These are phyloP conservation scores for Fragaria ananassa DNA, from an alignment of 306 rosid genomes.

Conservation along the genomic window DNA sequence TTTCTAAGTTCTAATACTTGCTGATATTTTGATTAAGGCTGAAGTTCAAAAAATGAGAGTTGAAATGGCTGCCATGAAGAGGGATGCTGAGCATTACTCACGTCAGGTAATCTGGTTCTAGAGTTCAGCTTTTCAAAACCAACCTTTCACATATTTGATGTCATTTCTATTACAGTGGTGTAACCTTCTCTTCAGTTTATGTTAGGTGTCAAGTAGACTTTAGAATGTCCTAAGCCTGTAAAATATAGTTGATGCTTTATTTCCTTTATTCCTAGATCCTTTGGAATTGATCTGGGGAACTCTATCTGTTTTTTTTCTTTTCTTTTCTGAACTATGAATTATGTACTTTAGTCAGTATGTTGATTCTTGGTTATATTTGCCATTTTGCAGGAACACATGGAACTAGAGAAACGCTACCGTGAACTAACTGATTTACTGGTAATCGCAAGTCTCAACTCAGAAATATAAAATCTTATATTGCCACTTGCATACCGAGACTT, in stretches of 20 bases:
- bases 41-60: constrained; percentile 91
- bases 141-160: neutral
- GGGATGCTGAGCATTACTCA: constrained; percentile 99
- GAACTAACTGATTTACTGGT: constrained; percentile 97
- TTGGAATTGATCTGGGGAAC: neutral
- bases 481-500: neutral
- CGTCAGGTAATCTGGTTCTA: constrained; percentile 70
- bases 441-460: constrained; percentile 29
- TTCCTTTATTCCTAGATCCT: neutral
- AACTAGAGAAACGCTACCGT: constrained; percentile 95
- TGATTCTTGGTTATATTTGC: constrained; percentile 29
- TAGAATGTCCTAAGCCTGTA: neutral
- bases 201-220: neutral
- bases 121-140: constrained; percentile 1
- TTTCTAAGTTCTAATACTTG: constrained; percentile 15
- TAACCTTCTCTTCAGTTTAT: neutral
- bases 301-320: neutral
- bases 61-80: constrained; percentile 99
- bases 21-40: constrained; percentile 49
- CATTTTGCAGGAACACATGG: constrained; percentile 83
- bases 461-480: constrained; percentile 3
- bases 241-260: neutral
- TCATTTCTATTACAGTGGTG: neutral
- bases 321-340: neutral
- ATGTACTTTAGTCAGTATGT: constrained; percentile 6